A percentile compares a stretch with the other conserved stretches of the same genome.
Conservation (phyloP, 345 rosid species). For the Eucalyptus marginata region DNA sequence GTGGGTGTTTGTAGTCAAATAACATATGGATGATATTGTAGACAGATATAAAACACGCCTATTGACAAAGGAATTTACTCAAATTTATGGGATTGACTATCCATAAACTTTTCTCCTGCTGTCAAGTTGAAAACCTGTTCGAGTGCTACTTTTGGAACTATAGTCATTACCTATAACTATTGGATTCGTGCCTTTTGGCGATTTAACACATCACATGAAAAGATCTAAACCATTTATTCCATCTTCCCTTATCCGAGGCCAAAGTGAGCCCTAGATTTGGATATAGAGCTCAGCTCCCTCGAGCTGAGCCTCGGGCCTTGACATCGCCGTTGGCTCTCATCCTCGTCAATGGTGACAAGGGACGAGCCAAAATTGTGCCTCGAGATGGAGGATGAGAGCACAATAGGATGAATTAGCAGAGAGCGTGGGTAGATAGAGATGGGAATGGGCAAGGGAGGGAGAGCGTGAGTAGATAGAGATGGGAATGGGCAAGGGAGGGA, state of each 20-base stretch:
- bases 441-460: no score
- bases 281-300: background rate
- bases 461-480: background rate
- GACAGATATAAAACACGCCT: no score
- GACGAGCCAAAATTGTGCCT: background rate
- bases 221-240: background rate
- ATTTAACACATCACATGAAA: background rate
- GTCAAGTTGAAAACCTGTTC: no score
- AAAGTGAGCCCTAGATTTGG: background rate
- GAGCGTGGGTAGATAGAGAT: no score
- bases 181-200: background rate
- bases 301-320: background rate
- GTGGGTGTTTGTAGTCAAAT: no score
- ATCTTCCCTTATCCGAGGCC: background rate
- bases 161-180: background rate
- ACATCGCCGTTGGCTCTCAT: background rate
- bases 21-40: no score
- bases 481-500: background rate
- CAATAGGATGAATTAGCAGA: background rate
- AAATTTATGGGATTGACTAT: no score
- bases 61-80: no score
- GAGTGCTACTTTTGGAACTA: no score
- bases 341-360: background rate
- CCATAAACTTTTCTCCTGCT: fast-evolving
- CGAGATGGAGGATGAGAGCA: background rate